Conservation (phyloP, 1,284 basidiomycete species). For the Melampsora larici-populina region DNA sequence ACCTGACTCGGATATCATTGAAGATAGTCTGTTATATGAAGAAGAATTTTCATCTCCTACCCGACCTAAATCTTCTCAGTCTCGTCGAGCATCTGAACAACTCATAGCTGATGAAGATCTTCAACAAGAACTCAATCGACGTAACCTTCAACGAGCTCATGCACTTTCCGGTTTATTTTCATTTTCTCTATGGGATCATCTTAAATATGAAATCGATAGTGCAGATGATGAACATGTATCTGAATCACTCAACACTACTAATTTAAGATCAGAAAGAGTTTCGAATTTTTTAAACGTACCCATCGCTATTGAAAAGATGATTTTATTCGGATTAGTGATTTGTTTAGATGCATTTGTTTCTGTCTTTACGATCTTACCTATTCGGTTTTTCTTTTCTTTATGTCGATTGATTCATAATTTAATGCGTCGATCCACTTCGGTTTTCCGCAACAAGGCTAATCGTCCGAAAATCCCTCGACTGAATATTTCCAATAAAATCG, state of each 20-base stretch:
- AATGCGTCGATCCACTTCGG: neutral
- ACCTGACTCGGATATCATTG: constrained; percentile 16
- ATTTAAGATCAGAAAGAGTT: constrained; percentile 89
- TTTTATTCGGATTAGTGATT: constrained; percentile 85
- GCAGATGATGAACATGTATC: neutral
- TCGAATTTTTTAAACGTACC: constrained; percentile 94
- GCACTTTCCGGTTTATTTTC: constrained; percentile 53
- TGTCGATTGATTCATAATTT: neutral
- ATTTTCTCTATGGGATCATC: constrained; percentile 86
- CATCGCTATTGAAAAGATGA: constrained; percentile 88
- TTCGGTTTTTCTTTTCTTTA: constrained; percentile 60
- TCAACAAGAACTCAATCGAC: neutral
- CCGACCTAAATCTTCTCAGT: neutral
- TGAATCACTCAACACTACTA: neutral
- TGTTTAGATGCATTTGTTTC: constrained; percentile 97
- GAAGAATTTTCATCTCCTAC: neutral
- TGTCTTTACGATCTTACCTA: constrained; percentile 94
- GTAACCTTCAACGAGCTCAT: constrained; percentile 44
- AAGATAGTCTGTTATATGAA: constrained; percentile 23
- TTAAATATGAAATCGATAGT: constrained; percentile 61
- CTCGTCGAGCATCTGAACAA: neutral
- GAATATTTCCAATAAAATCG: constrained; percentile 83
- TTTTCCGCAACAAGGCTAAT: neutral
- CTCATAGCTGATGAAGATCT: neutral
- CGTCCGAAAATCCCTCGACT: neutral